Evolutionary conservation across 371 early-diverging fungal genomes (phyloP), one percentile per base, ranked within the genome.

Genomic region (Mortierella sp.): DNA sequence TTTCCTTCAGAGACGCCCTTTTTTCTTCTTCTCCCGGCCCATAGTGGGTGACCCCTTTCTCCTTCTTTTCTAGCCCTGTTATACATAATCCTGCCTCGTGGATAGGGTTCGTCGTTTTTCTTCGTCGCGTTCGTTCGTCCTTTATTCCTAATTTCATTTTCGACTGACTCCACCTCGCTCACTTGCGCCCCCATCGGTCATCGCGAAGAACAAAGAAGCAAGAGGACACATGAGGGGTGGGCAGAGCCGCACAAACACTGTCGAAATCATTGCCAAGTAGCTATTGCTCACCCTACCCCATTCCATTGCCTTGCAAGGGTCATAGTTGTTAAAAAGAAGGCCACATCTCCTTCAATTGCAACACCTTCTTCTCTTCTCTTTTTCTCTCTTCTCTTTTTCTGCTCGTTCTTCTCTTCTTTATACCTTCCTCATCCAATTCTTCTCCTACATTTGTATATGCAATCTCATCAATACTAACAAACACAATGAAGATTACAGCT

Each of bases 121-220:
- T 40, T 10, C 21, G 43, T 67, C 21, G 64, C 34, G 34, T 31
- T 46, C 43, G 43, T 40, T 48, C 31, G 71, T 50, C 34, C 61
- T 69, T 37, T 43, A 75, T 75, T 75, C 75, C 75, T 26, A 13
- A 75, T 75, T 75, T 75, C 75, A 26, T 75, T 75, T 44, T 75
- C 54, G 75, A 50, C 75, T 69, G 43, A 74, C 37, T 53, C 37
- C 21, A 16, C 5, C 37, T 5, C 34, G 8, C 69, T 14, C 43
- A 19, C 61, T 31, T 26, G n/a, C 26, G 13, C 28, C 14, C 57
- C 16, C 61, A 31, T 34, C 19, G 37, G 43, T 40, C 34, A 1
- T 40, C 21, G 34, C 31, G 28, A 28, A 5, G n/a, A 51, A 37
- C 24, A 53, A 5, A 10, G 9, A n/a, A 24, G 14, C 16, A 37